Conservation (phyloP, 2,329 filamentous ascomycete species). For the Sphaerostilbella broomeana region DNA sequence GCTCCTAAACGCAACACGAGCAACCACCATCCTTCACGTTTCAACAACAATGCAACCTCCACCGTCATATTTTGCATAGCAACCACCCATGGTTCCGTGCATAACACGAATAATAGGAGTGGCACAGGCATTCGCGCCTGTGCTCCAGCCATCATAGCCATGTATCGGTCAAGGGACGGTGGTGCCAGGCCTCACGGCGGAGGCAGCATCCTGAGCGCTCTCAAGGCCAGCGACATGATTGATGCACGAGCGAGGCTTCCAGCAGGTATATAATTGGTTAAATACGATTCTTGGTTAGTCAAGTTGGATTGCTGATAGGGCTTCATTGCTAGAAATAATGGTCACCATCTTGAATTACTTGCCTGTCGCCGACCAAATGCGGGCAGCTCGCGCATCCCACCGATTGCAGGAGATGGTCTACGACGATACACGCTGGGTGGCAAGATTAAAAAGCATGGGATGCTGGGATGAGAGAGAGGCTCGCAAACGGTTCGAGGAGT, state of each 20-base stretch:
- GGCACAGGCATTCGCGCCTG: slow-evolving; percentile 10
- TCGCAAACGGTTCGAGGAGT: slow-evolving; percentile 70
- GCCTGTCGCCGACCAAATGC: slow-evolving; percentile 75
- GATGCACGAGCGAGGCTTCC: slow-evolving; percentile 73
- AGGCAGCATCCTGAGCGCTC: slow-evolving; percentile 61
- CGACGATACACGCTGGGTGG: slow-evolving; percentile 93
- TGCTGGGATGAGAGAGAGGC: slow-evolving; percentile 90
- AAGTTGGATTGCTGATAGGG: too few relatives aligned
- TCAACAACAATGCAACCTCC: slow-evolving; percentile 10
- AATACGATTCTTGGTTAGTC: too few relatives aligned
- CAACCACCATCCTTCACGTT: neutral
- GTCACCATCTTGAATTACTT: slow-evolving; percentile 84
- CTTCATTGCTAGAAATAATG: slow-evolving; percentile 87
- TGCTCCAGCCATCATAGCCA: slow-evolving; percentile 19
- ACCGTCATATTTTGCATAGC: neutral
- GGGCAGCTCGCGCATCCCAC: slow-evolving; percentile 75
- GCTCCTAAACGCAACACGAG: too few relatives aligned
- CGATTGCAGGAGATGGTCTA: slow-evolving; percentile 97
- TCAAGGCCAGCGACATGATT: slow-evolving; percentile 76
- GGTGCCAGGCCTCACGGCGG: slow-evolving; percentile 28
- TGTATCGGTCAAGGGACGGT: slow-evolving; percentile 40
- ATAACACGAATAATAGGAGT: slow-evolving; percentile 2
- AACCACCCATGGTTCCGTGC: slow-evolving; percentile 6
- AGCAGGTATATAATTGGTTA: slow-evolving; percentile 58
- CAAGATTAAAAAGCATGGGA: slow-evolving; percentile 76